Evolutionary conservation across 2,329 filamentous ascomycete species (phyloP).

Genomic region (Colletotrichum endophyticum): DNA sequence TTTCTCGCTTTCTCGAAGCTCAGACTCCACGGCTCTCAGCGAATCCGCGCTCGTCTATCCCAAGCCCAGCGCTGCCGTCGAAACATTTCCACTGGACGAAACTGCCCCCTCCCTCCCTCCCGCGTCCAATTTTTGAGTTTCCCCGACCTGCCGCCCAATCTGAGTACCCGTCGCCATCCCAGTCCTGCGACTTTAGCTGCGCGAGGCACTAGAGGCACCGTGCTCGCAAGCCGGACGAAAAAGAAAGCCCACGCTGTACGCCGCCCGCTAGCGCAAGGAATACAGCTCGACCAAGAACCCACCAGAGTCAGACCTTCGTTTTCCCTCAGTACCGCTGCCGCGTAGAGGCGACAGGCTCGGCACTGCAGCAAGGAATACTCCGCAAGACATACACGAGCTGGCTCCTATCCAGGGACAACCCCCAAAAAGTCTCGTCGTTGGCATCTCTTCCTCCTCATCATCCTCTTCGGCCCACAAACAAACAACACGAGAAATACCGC

Average conservation of each 20-base stretch:
- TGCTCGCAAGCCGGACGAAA: slow-evolving; percentile 12
- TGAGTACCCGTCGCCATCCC: slow-evolving; percentile 10
- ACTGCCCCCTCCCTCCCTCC: neutral
- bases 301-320: slow-evolving; percentile 17
- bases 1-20: neutral
- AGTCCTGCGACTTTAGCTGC: slow-evolving; percentile 21
- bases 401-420: neutral
- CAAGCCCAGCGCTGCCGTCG: neutral
- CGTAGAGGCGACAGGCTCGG: neutral
- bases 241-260: slow-evolving; percentile 7
- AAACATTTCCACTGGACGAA: slow-evolving; percentile 19
- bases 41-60: slow-evolving; percentile 12
- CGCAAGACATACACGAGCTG: slow-evolving; percentile 6
- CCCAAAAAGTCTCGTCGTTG: neutral
- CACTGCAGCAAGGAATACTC: neutral
- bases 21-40: slow-evolving; percentile 6
- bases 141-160: slow-evolving; percentile 12
- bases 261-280: slow-evolving; percentile 18
- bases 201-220: slow-evolving; percentile 17
- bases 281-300: slow-evolving; percentile 16
- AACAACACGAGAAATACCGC: neutral
- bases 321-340: slow-evolving; percentile 12
- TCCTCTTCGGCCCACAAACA: neutral
- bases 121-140: slow-evolving; percentile 6
- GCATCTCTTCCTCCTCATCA: neutral